Base-by-base conservation (phyloP, 2,329 filamentous ascomycete genomes). In the Neofusicoccum sp. region DNA sequence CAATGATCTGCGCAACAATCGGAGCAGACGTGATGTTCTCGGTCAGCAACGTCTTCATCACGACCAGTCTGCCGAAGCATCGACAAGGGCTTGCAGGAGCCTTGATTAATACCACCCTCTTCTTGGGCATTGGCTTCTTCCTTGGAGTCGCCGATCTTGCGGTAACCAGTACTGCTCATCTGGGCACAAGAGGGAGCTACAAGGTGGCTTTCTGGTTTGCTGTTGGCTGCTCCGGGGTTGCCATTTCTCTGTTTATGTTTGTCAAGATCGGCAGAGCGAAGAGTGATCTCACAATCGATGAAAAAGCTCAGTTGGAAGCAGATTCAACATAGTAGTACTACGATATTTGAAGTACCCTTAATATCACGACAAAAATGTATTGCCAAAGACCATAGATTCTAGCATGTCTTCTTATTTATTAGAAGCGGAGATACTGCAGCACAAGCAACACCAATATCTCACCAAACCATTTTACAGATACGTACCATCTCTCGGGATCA, bases 1-100 rank as follows among this genome's bases (percentile, higher is more conserved):
- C 85, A 58, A 89, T 89, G 87, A 72, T 89, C 77, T 85, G 87
- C 65, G 84, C 83, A n/a, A 93, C 90, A 0, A 79, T 93, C 37
- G 89, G 88, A 22, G 86, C 93, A 64, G 91, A 94, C 70, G 86
- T 93, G 61, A 86, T 86, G 7, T 93, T 89, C 76, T 92, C 89
- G 70, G 84, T 93, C 1, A 85, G 87, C 29, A 92, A 90, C 69
- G 84, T 93, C 64, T 93, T 91, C 47, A 61, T 92, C 73, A 92
- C 89, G 0, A 92, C 89, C 0, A 85, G 84, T 12, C 79, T 93
- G 67, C 89, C 90, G 0, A 80, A 81, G 3, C 81, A 84, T 11
- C 81, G 87, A 54, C 75, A 77, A 60, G 74, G 74, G 0, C 68
- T 76, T 1, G 75, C 74, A 1, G 74, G 75, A 5, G 73, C 74